Conservation (phyloP, 140 eudicot genomes). For the Ambrosia hybrid region DNA sequence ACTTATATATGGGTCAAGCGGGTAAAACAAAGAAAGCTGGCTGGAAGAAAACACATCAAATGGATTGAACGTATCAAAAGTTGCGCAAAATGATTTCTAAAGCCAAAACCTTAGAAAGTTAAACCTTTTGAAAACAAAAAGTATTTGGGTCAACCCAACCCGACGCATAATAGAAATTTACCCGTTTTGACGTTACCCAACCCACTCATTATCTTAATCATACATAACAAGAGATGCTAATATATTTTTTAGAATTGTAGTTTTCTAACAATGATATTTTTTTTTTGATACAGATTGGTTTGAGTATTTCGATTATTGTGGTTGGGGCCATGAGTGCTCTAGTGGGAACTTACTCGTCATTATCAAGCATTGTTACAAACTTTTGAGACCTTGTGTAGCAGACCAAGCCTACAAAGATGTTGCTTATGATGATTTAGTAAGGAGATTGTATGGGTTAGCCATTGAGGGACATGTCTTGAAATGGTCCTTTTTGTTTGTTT, state of each 20-base stretch:
- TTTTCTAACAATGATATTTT: background rate
- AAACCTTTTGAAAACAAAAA: background rate
- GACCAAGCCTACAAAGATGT: conserved; percentile 16
- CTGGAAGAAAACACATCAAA: background rate
- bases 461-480: background rate
- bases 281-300: conserved; percentile 42
- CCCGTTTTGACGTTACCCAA: background rate
- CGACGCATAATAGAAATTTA: background rate
- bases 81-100: background rate
- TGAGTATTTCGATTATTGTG: conserved; percentile 51
- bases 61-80: background rate
- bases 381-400: conserved; percentile 27
- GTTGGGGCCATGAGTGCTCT: conserved; percentile 57
- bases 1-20: background rate
- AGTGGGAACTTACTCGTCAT: conserved; percentile 66
- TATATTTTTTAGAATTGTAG: background rate
- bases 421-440: background rate
- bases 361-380: conserved; percentile 37
- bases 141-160: too few species aligned
- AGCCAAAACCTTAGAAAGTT: background rate
- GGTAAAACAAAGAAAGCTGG: background rate
- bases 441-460: background rate
- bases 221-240: background rate
- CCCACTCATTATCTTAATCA: background rate
- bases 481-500: background rate